Base-by-base conservation (phyloP, 352 stramenopile genomes). In the Phytopythium vexans region DNA sequence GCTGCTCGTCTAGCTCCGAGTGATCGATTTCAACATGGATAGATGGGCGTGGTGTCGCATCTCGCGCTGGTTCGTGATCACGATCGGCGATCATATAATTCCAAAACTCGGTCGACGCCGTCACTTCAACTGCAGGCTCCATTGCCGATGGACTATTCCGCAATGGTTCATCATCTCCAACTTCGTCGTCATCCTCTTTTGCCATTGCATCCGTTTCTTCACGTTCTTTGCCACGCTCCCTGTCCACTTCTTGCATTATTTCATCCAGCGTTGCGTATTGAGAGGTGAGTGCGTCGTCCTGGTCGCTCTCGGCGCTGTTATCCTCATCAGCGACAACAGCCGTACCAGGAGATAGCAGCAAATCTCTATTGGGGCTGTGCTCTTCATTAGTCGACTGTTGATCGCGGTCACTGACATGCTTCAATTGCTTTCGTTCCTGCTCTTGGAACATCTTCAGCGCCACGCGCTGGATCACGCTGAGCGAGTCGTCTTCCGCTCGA, bases 391-490 rank as follows among this genome's bases (percentile, higher is more conserved):
- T 40, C 15, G 16, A 8, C 4, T 60, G 55, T 11, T 73, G 32
- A 15, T 54, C 31, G n/a, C 54, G 41, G 10, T 74, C 59, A 35
- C 52, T 61, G 31, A 59, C 33, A 10, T 36, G 52, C 27, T 63
- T 44, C 12, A 48, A 44, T 40, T 47, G 55, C 21, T 81, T 58
- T 3, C 43, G 27, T 43, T 88, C 77, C 48, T 88, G 62, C 7
- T 72, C 31, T 8, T 69, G 50, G 48, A 74, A 88, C 10, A 85
- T n/a, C 16, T 66, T 66, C 41, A 73, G 71, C 15, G 81, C 81
- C 31, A 66, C 60, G 32, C 71, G 57, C 16, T 89, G 68, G 41
- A 91, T 70, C 8, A 91, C 77, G 53, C 77, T 91, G 7, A 91
- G 67, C n/a, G 80, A 88, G 52, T 89, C 81, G 32, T 91, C 78